Conservation (phyloP, 805 yeast species). For the Candida boleticola region DNA sequence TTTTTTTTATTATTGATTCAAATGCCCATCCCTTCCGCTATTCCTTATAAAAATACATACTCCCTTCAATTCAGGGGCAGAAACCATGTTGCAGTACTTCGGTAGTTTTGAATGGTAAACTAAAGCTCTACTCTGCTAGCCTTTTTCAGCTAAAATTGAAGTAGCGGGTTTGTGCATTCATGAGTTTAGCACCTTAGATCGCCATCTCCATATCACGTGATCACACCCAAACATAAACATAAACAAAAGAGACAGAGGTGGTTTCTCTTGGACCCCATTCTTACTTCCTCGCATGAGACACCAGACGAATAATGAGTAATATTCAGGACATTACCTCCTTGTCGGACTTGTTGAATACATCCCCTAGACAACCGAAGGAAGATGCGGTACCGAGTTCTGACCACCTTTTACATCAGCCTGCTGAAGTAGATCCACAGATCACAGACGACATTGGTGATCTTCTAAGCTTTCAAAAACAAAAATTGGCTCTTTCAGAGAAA, state of each 20-base stretch:
- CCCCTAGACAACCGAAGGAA: constrained; percentile 14
- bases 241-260: too few relatives aligned
- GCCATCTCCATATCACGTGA: too few relatives aligned
- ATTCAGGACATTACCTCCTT: constrained; percentile 23
- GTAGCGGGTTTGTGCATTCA: too few relatives aligned
- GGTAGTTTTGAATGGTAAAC: too few relatives aligned
- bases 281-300: too few relatives aligned
- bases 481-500: constrained; percentile 12
- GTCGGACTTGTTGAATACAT: constrained; percentile 24
- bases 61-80: constrained; percentile 60
- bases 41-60: too few relatives aligned
- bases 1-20: not conserved
- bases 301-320: constrained; percentile 23
- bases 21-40: not conserved
- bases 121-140: too few relatives aligned
- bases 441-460: constrained; percentile 1
- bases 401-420: not conserved
- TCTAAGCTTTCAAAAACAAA: constrained; percentile 13
- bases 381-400: not conserved
- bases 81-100: constrained; percentile 46
- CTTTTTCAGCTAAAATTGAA: too few relatives aligned
- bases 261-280: too few relatives aligned
- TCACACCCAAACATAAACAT: too few relatives aligned
- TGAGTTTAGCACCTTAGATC: too few relatives aligned
- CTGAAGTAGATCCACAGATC: not conserved